Conservation (phyloP, 2,329 filamentous ascomycete genomes). For the Ramularia endophylla region DNA sequence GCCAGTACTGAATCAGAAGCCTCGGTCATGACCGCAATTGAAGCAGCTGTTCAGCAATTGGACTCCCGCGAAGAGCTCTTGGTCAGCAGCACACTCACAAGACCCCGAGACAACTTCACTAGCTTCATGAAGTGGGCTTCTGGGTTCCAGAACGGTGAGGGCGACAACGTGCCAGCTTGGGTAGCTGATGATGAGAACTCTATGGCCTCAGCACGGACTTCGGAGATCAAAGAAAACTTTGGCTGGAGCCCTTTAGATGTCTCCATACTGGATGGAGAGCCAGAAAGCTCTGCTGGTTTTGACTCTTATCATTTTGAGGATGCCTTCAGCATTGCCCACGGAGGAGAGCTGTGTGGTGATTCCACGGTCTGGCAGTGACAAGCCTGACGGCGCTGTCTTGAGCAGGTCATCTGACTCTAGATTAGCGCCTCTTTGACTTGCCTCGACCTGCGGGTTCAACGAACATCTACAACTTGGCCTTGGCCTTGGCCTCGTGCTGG, state of each 20-base stretch:
- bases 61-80: constrained; percentile 2
- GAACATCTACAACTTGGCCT: constrained; percentile 11
- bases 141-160: constrained; percentile 4
- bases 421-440: too few relatives aligned
- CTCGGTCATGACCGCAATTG: constrained; percentile 28
- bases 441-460: too few relatives aligned
- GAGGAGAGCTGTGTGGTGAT: background rate
- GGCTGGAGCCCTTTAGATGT: constrained; percentile 12
- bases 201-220: background rate
- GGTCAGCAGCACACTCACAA: too few relatives aligned
- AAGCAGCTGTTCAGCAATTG: constrained; percentile 15
- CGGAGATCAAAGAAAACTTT: constrained; percentile 9
- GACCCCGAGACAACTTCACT: constrained; percentile 1
- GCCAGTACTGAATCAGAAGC: constrained; percentile 31
- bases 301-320: constrained; percentile 14
- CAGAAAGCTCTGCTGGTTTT: constrained; percentile 9
- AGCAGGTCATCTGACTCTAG: too few relatives aligned
- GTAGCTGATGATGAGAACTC: too few relatives aligned
- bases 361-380: too few relatives aligned
- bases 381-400: too few relatives aligned
- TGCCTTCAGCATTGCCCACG: constrained; percentile 13
- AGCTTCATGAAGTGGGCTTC: constrained; percentile 12
- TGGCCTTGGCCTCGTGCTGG: background rate
- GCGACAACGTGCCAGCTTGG: too few relatives aligned
- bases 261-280: constrained; percentile 10